Evolutionary conservation across 345 rosid species (phyloP), one percentile per base, ranked within the genome.

Genomic region (Fremontodendron californicum): DNA sequence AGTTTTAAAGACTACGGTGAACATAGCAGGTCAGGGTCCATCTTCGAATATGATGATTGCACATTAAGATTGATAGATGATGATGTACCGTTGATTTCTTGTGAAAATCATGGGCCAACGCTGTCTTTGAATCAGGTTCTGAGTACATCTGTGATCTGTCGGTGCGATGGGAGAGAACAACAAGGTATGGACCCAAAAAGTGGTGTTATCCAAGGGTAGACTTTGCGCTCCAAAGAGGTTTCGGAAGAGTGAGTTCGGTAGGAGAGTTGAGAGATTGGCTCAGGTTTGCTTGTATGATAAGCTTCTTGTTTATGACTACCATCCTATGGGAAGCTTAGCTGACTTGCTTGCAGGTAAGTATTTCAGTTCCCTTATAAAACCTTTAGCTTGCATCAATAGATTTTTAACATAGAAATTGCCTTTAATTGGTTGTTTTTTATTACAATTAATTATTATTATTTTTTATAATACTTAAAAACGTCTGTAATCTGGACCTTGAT

Each of bases 301-400:
- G 86, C 82, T 88, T 62, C 85, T 88, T 72, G 78, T 90, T n/a
- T 83, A 60, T 29, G 82, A 87, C 57, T 90, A 88, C 64, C 81
- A 63, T 78, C 94, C 94, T 6, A 85, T 90, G 90, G 94, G 94
- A 69, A 87, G 89, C 83, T 84, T 88, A 6, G 87, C 88, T 15
- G 88, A 87, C 75, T 81, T 88, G 51, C 90, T 88, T 33, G 74
- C 88, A 2, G 89, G 94, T 88, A 62, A 81, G 78, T 83, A n/a
- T 6, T 4, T 33, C 72, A 16, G 1, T 42, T 67, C 10, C 6
- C 3, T 46, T 13, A 68, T 68, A 13, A 6, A 68, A n/a, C n/a
- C 54, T 12, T 21, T 43, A 25, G n/a, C 48, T n/a, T 55, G 29
- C 29, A 55, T 55, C 29, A 2, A 55, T 21, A 18, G 10, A 19